A percentile compares a stretch with the other conserved stretches of the same genome.
Conservation (phyloP, 495 filamentous ascomycete genomes). For the Aspergillus conjunctus region DNA sequence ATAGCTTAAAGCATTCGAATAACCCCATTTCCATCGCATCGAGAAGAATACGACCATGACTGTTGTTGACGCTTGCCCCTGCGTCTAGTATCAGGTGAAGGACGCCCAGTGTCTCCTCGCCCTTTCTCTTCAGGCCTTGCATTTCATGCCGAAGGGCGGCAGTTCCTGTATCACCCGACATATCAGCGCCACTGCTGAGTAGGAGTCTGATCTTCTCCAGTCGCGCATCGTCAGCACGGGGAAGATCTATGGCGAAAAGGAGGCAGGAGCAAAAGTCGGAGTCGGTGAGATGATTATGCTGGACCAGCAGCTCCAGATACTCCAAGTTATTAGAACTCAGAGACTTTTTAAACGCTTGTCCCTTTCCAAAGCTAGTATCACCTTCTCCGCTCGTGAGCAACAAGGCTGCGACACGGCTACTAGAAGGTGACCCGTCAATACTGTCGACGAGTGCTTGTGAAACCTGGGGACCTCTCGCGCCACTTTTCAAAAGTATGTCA, state of each 20-base stretch:
- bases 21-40: constrained; percentile 15
- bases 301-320: constrained; percentile 12
- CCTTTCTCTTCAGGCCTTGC: constrained; percentile 13
- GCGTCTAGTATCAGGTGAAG: constrained; percentile 13
- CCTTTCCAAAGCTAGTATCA: constrained; percentile 7
- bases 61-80: constrained; percentile 13
- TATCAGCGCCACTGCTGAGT: constrained; percentile 5
- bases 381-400: constrained; percentile 11
- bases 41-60: constrained; percentile 8
- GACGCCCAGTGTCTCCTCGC: constrained; percentile 12
- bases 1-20: constrained; percentile 18
- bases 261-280: constrained; percentile 18
- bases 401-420: constrained; percentile 1
- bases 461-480: constrained; percentile 13
- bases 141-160: constrained; percentile 16
- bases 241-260: constrained; percentile 8
- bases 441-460: constrained; percentile 13
- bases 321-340: constrained; percentile 5
- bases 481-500: constrained; percentile 11
- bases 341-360: constrained; percentile 14
- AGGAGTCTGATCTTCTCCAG: constrained; percentile 18
- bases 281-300: constrained; percentile 12
- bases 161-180: constrained; percentile 13
- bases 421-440: constrained; percentile 8
- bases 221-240: constrained; percentile 8